phyloP scores from a whole-genome alignment of 306 rosid species.

The peach (Prunus persica) region DNA sequence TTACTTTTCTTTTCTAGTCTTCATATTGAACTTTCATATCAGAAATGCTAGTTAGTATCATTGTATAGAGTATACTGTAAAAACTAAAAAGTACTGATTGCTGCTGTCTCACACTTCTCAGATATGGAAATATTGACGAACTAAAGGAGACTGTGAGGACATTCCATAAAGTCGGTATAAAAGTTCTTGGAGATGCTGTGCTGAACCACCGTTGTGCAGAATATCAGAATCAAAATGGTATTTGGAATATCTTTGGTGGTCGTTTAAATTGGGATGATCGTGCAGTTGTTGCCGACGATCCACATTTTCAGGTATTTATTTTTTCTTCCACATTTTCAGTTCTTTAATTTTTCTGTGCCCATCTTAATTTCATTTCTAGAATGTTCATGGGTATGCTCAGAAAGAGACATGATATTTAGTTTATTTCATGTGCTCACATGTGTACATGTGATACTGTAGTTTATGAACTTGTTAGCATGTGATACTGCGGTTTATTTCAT shows the following conservation, averaged over 20 bases:
- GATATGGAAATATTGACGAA: conserved; percentile 84
- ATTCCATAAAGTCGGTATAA: conserved; percentile 65
- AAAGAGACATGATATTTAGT: conserved; percentile 1
- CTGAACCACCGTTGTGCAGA: conserved; percentile 97
- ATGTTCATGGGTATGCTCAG: neutral
- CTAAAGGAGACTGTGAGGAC: conserved; percentile 70
- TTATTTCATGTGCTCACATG: neutral
- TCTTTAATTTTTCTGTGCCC: conserved; percentile 17
- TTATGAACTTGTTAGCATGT: neutral
- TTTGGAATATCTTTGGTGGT: conserved; percentile 97
- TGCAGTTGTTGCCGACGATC: conserved; percentile 95
- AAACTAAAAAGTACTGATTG: conserved; percentile 10
- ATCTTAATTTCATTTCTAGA: neutral
- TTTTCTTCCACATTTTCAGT: conserved; percentile 88
- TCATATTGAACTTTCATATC: neutral
- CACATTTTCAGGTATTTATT: conserved; percentile 87
- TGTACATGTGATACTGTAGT: neutral
- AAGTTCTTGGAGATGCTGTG: conserved; percentile 94
- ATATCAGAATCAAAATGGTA: conserved; percentile 72
- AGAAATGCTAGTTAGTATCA: neutral
- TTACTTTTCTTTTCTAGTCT: neutral
- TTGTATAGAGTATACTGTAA: conserved; percentile 7
- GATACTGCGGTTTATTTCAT: neutral
- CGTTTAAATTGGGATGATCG: conserved; percentile 94
- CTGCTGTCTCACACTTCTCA: conserved; percentile 28